Evolutionary conservation across 2,329 filamentous ascomycete species (phyloP).

Genomic region (Alternaria gaisen): DNA sequence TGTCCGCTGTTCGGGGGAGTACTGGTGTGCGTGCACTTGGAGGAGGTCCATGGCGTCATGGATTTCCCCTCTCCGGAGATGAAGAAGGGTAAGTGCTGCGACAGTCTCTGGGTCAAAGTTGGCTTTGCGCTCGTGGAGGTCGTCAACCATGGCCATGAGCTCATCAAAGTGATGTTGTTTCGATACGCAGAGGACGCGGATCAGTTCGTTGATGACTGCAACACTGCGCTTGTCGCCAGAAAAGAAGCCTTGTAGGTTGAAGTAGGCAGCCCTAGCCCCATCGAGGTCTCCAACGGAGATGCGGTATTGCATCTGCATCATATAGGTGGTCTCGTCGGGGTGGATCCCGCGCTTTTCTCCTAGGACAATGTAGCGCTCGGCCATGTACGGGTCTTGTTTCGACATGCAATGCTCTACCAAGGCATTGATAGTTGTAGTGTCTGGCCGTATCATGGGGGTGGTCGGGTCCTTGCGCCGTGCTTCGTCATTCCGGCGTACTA

Average conservation of each 20-base stretch:
- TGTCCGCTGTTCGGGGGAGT: slow-evolving; percentile 73
- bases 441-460: slow-evolving; percentile 58
- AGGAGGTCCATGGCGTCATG: slow-evolving; percentile 84
- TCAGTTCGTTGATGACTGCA: slow-evolving; percentile 73
- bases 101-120: slow-evolving; percentile 78
- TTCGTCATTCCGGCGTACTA: slow-evolving; percentile 62
- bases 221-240: slow-evolving; percentile 67
- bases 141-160: slow-evolving; percentile 76
- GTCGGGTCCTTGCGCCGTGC: slow-evolving; percentile 49
- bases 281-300: slow-evolving; percentile 76
- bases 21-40: slow-evolving; percentile 75
- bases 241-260: slow-evolving; percentile 66
- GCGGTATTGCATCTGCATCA: slow-evolving; percentile 79
- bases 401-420: slow-evolving; percentile 77
- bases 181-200: slow-evolving; percentile 71
- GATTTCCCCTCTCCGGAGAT: slow-evolving; percentile 78
- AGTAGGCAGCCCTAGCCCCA: slow-evolving; percentile 73
- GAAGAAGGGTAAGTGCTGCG: slow-evolving; percentile 74
- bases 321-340: slow-evolving; percentile 74
- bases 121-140: slow-evolving; percentile 73
- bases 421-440: slow-evolving; percentile 77
- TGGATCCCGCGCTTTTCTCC: slow-evolving; percentile 70
- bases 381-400: slow-evolving; percentile 74
- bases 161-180: slow-evolving; percentile 71
- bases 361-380: slow-evolving; percentile 76